Percentiles rank a stretch among this genome's conserved stretches.
These are phyloP conservation scores for Aspergillus panamensis DNA, from an alignment of 495 filamentous ascomycete genomes.

Conservation along the genomic window DNA sequence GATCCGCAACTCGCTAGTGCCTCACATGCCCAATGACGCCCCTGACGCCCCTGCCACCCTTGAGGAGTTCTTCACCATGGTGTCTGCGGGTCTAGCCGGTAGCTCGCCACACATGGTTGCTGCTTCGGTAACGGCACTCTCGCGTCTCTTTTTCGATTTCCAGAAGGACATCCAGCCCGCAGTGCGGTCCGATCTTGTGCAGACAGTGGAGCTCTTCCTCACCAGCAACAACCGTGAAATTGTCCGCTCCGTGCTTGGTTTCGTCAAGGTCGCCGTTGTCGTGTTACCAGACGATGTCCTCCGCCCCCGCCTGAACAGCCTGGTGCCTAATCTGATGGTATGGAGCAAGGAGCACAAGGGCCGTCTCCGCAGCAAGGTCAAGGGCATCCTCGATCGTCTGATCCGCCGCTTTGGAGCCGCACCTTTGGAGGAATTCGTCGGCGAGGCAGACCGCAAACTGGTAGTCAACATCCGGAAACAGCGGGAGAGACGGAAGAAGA, in stretches of 20 bases:
- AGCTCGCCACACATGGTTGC: conserved; percentile 92
- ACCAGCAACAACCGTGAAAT: conserved; percentile 95
- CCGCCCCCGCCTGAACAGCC: conserved; percentile 62
- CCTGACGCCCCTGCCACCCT: conserved; percentile 72
- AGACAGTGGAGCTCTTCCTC: conserved; percentile 91
- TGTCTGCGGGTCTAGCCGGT: conserved; percentile 89
- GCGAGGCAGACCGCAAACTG: conserved; percentile 80
- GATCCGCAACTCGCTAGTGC: conserved; percentile 79
- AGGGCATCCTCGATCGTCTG: conserved; percentile 93
- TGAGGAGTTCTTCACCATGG: conserved; percentile 98
- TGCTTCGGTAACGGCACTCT: conserved; percentile 87
- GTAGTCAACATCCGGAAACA: conserved; percentile 92
- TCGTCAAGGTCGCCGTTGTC: conserved; percentile 93
- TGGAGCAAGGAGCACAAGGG: conserved; percentile 98
- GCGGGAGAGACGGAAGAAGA: conserved; percentile 79
- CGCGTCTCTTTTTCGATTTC: conserved; percentile 89
- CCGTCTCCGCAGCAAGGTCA: conserved; percentile 91
- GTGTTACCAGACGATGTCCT: conserved; percentile 73
- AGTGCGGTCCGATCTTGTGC: conserved; percentile 72
- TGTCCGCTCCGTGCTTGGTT: conserved; percentile 86
- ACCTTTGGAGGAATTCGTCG: conserved; percentile 65
- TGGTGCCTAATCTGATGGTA: conserved; percentile 86
- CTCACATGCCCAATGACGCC: conserved; percentile 76
- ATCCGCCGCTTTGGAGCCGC: conserved; percentile 85
- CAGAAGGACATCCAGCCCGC: conserved; percentile 52